Evolutionary conservation across 164 flowering plant genomes (phyloP).

Genomic region (Piper betle): DNA sequence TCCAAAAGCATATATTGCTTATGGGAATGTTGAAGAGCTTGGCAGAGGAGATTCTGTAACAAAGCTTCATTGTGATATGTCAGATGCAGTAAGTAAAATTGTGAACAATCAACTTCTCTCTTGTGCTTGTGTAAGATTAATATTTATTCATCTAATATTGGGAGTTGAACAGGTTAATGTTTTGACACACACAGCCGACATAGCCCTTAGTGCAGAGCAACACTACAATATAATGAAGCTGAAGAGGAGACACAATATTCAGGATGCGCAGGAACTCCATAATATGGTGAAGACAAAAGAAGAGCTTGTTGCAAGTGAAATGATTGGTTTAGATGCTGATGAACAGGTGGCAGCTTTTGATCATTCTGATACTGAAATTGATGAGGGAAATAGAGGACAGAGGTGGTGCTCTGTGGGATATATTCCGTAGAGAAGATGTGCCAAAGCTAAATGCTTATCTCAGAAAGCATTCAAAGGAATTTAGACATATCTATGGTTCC

Average conservation of each 20-base stretch:
- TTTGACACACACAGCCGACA: slow-evolving; percentile 63
- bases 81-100: slow-evolving; percentile 65
- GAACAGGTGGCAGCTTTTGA: slow-evolving; percentile 32
- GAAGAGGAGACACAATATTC: slow-evolving; percentile 41
- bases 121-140: background rate
- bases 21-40: slow-evolving; percentile 62
- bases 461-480: slow-evolving; percentile 19
- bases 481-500: slow-evolving; percentile 15
- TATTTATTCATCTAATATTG: background rate
- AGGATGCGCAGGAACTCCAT: slow-evolving; percentile 36
- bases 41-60: slow-evolving; percentile 96
- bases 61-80: slow-evolving; percentile 80
- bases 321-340: too few relatives aligned
- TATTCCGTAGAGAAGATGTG: slow-evolving; percentile 26
- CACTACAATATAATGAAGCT: slow-evolving; percentile 20
- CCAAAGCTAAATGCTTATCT: slow-evolving; percentile 22
- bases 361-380: slow-evolving; percentile 5
- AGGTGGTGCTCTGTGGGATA: slow-evolving; percentile 33
- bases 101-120: background rate
- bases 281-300: background rate
- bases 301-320: background rate
- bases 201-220: slow-evolving; percentile 30
- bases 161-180: slow-evolving; percentile 51
- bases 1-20: slow-evolving; percentile 87
- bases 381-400: background rate